Evolutionary conservation across 2,329 filamentous ascomycete genomes (phyloP), one percentile per base, ranked within the genome.

Genomic region (Ascocoryne sarcoides): DNA sequence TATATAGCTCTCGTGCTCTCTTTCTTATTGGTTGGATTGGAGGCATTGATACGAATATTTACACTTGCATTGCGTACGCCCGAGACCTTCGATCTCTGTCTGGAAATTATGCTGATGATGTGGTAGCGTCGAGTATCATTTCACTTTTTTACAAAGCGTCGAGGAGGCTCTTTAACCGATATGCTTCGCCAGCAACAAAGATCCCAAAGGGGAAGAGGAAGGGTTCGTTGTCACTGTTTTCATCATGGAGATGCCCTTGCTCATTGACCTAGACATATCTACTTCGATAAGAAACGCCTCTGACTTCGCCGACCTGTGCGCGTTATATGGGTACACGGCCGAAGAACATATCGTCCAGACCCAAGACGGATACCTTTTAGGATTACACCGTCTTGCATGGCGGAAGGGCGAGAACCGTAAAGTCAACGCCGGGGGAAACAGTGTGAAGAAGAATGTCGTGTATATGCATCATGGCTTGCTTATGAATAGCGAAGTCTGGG

Each of bases 401-500:
- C 76, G 74, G 44, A 83, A 79, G 53, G 87, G 86, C 9, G 84
- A 92, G 58, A 76, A 78, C n/a, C 66, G 71, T 39, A 76, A 76
- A 48, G 83, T 95, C 54, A 95, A 95, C 59, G 68, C 70, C 37
- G 83, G 83, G 0, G 67, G 70, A 0, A 70, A 72, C 26, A 81
- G 80, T 54, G 53, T 84, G 19, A 74, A 73, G 62, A 95, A 95
- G 67, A 84, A 81, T 52, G 85, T 96, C 36, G 80, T 92, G 5
- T 98, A 96, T 61, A 68, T 98, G 48, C 92, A 98, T 58, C 92
- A 98, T 62, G 92, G 90, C 7, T 72, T 98, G 43, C 75, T 98
- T 58, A 98, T 98, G 92, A 96, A 95, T 64, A 95, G 88, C 54
- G 92, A 98, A 62, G 90, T 98, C 23, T 98, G 92, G 92, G 86